Percentiles rank a stretch among this genome's conserved stretches.
Conservation (phyloP, 1,284 basidiomycete species). For the Fomitopsis palustris region DNA sequence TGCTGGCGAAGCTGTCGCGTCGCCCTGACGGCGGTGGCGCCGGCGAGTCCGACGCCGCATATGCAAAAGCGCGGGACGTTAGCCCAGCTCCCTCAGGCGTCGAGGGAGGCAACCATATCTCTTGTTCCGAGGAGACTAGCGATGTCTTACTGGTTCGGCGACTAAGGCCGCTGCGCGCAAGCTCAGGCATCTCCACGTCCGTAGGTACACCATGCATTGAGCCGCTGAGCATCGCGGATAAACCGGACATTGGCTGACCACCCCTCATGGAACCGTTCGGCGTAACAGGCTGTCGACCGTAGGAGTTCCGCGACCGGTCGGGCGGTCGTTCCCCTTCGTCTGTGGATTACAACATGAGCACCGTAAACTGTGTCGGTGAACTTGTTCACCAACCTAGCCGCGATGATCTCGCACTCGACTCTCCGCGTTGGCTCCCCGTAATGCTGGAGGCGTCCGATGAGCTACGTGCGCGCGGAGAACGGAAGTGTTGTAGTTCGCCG, state of each 20-base stretch:
- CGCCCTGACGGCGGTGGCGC: conserved; percentile 9
- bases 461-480: not conserved
- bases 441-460: conserved; percentile 4
- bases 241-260: not conserved
- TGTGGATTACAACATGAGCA: not conserved
- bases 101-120: conserved; percentile 16
- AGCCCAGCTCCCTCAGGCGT: conserved; percentile 11
- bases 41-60: conserved; percentile 16
- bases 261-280: not conserved
- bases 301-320: conserved; percentile 1
- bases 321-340: not conserved
- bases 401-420: conserved; percentile 1
- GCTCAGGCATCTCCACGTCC: not conserved
- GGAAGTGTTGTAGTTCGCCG: conserved; percentile 10
- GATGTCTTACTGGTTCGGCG: conserved; percentile 20
- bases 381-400: not conserved
- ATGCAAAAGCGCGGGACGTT: conserved; percentile 21
- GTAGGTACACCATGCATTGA: not conserved
- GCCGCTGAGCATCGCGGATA: not conserved
- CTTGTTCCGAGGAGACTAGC: conserved; percentile 16
- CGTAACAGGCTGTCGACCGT: not conserved
- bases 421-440: conserved; percentile 11
- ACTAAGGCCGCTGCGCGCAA: conserved; percentile 6
- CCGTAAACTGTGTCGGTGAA: not conserved
- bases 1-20: conserved; percentile 11